A percentile compares a stretch with the other conserved stretches of the same genome.
Conservation (phyloP, 345 rosid genomes). For the Chamaenerion angustifolium region DNA sequence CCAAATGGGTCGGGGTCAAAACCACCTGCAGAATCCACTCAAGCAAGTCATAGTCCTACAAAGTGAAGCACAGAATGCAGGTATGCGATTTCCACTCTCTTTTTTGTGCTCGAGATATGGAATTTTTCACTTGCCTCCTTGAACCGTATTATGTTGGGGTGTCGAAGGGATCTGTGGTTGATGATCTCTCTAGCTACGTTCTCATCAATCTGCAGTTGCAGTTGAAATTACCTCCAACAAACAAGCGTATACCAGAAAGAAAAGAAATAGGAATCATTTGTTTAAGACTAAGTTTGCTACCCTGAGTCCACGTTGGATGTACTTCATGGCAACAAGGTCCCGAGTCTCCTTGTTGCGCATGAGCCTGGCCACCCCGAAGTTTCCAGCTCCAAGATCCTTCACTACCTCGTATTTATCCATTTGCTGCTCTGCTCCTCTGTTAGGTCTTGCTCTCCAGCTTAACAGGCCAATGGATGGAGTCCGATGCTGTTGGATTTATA, state of each 20-base stretch:
- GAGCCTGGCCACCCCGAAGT: slow-evolving; percentile 84
- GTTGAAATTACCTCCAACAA: too few species aligned
- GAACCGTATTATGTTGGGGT: slow-evolving; percentile 82
- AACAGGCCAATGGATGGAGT: too few species aligned
- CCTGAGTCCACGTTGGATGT: slow-evolving; percentile 81
- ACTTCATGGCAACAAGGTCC: slow-evolving; percentile 89
- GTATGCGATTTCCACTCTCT: neutral
- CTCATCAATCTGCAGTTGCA: slow-evolving; percentile 60
- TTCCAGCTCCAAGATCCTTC: slow-evolving; percentile 79
- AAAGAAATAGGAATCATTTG: too few species aligned
- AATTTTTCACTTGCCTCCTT: slow-evolving; percentile 39
- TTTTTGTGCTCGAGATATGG: neutral
- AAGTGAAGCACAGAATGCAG: neutral
- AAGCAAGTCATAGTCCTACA: neutral
- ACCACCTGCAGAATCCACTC: slow-evolving; percentile 33
- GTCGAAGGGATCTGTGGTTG: slow-evolving; percentile 84
- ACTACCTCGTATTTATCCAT: slow-evolving; percentile 81
- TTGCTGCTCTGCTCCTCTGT: neutral
- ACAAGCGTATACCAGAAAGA: too few species aligned
- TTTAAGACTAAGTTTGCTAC: slow-evolving; percentile 14
- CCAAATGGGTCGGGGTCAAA: slow-evolving; percentile 77
- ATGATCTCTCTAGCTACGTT: slow-evolving; percentile 92
- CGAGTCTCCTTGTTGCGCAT: slow-evolving; percentile 61
- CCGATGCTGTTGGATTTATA: too few species aligned
- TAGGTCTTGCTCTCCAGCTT: too few species aligned